A percentile compares a stretch with the other conserved stretches of the same genome.
Evolutionary conservation across 768 basidiomycete genomes (phyloP).

Genomic region (Pleurotus sapidus): DNA sequence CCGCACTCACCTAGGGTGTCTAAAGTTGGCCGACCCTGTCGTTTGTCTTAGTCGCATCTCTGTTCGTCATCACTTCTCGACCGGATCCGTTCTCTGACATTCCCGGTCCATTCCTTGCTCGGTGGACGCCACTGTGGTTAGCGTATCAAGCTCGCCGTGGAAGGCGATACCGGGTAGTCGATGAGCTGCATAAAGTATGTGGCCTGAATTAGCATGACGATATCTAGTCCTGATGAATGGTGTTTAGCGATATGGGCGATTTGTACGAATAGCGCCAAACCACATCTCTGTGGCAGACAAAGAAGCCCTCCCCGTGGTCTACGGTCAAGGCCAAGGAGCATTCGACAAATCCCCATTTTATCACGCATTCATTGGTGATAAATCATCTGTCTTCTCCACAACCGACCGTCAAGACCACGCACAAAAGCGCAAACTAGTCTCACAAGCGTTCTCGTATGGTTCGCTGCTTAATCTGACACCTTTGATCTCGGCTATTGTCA

Average conservation of each 20-base stretch:
- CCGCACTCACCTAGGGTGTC: no score
- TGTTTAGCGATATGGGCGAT: slow-evolving; percentile 21
- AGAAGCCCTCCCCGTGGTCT: slow-evolving; percentile 21
- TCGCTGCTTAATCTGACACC: slow-evolving; percentile 15
- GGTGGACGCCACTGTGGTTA: slow-evolving; percentile 26
- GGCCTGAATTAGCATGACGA: not conserved
- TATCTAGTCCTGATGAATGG: not conserved
- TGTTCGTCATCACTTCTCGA: no score
- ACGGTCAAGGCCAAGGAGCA: slow-evolving; percentile 24
- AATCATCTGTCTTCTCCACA: slow-evolving; percentile 26
- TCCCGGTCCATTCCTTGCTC: slow-evolving; percentile 25
- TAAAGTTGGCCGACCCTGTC: no score
- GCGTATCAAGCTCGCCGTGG: slow-evolving; percentile 25
- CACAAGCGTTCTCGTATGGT: slow-evolving; percentile 23
- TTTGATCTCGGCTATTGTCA: slow-evolving; percentile 15
- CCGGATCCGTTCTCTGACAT: slow-evolving; percentile 12
- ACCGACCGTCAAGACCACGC: slow-evolving; percentile 25
- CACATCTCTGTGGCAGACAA: slow-evolving; percentile 27
- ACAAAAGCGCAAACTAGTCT: slow-evolving; percentile 23
- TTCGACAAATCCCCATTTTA: slow-evolving; percentile 29
- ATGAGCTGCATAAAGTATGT: slow-evolving; percentile 23
- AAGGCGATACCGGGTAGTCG: slow-evolving; percentile 21
- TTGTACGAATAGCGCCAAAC: slow-evolving; percentile 28
- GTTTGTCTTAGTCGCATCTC: no score
- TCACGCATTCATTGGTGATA: slow-evolving; percentile 23